phyloP scores from a whole-genome alignment of 2,329 filamentous ascomycete species.

The Tolypocladium tundrense region DNA sequence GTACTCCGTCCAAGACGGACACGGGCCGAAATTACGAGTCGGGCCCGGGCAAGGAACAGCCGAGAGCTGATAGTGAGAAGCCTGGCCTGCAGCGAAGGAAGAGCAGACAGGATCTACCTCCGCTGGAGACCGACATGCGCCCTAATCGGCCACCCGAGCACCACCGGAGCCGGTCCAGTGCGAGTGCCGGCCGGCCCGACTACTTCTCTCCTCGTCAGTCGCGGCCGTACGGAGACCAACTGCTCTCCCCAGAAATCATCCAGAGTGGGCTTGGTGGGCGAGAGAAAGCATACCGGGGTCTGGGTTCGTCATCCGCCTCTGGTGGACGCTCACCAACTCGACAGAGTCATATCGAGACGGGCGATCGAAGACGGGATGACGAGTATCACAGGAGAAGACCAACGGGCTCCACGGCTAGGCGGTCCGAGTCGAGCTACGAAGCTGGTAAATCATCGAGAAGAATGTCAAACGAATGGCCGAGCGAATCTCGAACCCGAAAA shows the following conservation, averaged over 20 bases:
- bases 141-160: conserved; percentile 16
- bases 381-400: conserved; percentile 13
- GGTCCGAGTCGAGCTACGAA: conserved; percentile 12
- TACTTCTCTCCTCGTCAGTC: conserved; percentile 19
- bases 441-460: conserved; percentile 15
- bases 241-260: conserved; percentile 31
- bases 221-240: conserved; percentile 19
- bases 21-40: not conserved
- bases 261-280: conserved; percentile 30
- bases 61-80: conserved; percentile 3
- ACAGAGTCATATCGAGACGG: conserved; percentile 17
- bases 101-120: conserved; percentile 30
- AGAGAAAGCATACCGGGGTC: conserved; percentile 30
- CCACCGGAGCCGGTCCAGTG: conserved; percentile 25
- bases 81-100: conserved; percentile 16
- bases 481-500: conserved; percentile 14
- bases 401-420: conserved; percentile 16
- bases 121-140: conserved; percentile 30
- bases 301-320: conserved; percentile 16
- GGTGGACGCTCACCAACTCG: conserved; percentile 20
- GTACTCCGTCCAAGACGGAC: not conserved
- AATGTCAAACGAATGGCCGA: conserved; percentile 20
- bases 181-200: conserved; percentile 19
- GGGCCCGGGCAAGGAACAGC: not conserved
- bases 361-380: conserved; percentile 15